Evolutionary conservation across 805 yeast genomes (phyloP).

Genomic region (Starmerella ratchasimensis): DNA sequence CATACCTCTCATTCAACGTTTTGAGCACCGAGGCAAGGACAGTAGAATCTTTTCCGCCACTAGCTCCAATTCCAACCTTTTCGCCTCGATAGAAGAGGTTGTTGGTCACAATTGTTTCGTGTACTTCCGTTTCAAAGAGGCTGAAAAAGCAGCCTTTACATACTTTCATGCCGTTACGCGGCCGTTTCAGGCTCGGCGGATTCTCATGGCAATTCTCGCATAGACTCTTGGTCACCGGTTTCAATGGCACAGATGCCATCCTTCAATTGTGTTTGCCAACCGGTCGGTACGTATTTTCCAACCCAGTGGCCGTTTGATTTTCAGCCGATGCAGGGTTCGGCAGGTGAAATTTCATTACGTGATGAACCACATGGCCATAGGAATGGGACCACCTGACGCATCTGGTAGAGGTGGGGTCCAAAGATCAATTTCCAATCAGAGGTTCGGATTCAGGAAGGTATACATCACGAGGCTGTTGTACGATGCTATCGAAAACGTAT

Average conservation of each 20-base stretch:
- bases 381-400: no score
- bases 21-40: constrained; percentile 82
- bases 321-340: no score
- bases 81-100: constrained; percentile 69
- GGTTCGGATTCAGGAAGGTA: no score
- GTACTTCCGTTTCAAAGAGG: constrained; percentile 91
- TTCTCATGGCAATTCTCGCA: constrained; percentile 77
- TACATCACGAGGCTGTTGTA: no score
- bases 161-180: constrained; percentile 77
- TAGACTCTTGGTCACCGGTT: not conserved
- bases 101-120: constrained; percentile 64
- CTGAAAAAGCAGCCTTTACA: constrained; percentile 83
- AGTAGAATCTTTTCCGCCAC: constrained; percentile 97
- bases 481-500: no score
- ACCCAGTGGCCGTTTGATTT: no score
- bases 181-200: constrained; percentile 79
- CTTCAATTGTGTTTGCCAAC: no score
- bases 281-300: no score
- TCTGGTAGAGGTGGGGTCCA: no score
- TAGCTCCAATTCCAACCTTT: constrained; percentile 89
- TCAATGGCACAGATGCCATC: constrained; percentile 9
- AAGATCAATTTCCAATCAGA: no score
- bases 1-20: constrained; percentile 71
- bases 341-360: no score
- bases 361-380: no score